Base-by-base conservation (phyloP, 768 basidiomycete species). In the Gautieria morchelliformis region DNA sequence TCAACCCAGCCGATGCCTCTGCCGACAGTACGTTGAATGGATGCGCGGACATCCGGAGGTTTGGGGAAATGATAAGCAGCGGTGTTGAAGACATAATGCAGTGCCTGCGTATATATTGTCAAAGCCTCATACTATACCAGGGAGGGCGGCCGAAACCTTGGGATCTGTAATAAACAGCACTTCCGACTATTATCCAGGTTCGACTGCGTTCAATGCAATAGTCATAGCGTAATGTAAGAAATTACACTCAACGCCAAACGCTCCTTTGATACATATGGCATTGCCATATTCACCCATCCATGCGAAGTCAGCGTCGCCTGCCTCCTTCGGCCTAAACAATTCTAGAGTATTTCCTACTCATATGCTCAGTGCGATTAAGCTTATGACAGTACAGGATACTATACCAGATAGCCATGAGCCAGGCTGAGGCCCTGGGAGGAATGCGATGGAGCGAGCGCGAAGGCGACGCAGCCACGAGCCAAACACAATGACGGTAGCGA, bases 81-180 rank as follows among this genome's bases (percentile, higher is more conserved):
- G 1, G 64, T 64, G 27, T 68, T 66, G 7, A 68, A 63, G 19
- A 69, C 56, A 40, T 68, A 65, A 50, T 67, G 67, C 17, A 68
- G 58, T 14, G 64, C 63, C 50, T 57, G 6, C 15, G 35, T 37
- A 37, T 37, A 41, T 37, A 37, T 37, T 10, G 35, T 37, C 40
- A 24, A 53, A 52, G 57, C 20, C 70, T 53, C 62, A 74, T 74
- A 12, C 72, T 56, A n/a, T 50, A 46, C 27, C 22, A 52, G 20
- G 61, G 58, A 19, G 41, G n/a, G 52, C 39, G 20, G 39, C 66
- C 66, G 64, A 71, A 55, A 66, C 71, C 20, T 70, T 72, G 60
- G 71, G 69, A 17, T 68, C 66, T 49, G 69, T 64, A 24, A 65
- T 63, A 49, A 71, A 64, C 46, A 74, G 62, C 5, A 60, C 62